phyloP scores from a whole-genome alignment of 2,329 filamentous ascomycete species.

The Fusarium coffeatum region DNA sequence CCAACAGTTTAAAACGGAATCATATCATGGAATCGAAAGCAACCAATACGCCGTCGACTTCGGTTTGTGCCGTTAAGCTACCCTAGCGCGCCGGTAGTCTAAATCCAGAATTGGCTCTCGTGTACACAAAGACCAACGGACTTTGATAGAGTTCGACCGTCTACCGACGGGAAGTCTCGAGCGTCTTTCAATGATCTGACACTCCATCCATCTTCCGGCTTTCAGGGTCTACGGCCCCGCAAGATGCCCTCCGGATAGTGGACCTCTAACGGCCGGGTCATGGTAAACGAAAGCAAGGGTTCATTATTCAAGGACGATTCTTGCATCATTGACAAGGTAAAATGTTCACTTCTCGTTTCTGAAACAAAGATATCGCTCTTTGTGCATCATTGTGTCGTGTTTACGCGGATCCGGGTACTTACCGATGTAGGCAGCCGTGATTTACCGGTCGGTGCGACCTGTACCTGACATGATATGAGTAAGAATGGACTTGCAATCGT shows the following conservation, averaged over 20 bases:
- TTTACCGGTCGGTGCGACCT: conserved; percentile 6
- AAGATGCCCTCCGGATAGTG: conserved; percentile 27
- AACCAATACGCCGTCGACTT: not conserved
- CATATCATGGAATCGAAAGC: conserved; percentile 2
- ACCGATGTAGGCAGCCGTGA: conserved; percentile 28
- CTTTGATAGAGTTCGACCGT: not conserved
- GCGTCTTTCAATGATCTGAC: conserved; percentile 9
- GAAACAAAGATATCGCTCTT: not conserved
- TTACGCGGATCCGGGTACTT: conserved; percentile 10
- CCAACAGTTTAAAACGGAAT: conserved; percentile 3
- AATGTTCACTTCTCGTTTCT: not conserved
- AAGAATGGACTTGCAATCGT: not conserved
- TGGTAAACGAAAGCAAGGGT: conserved; percentile 15
- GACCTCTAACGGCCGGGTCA: conserved; percentile 30
- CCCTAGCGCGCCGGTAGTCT: not conserved
- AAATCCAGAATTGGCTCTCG: not conserved
- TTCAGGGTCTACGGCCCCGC: conserved; percentile 36
- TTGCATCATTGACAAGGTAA: conserved; percentile 21
- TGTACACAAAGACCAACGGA: not conserved
- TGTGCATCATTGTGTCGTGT: conserved; percentile 15
- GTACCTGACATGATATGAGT: conserved; percentile 1
- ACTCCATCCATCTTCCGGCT: conserved; percentile 9
- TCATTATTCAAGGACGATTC: not conserved
- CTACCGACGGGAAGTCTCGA: not conserved
- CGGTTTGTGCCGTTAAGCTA: conserved; percentile 8